Percentiles rank a stretch among this genome's conserved stretches.
phyloP scores from a whole-genome alignment of 169 alveolate genomes.

The Babesia ovata region DNA sequence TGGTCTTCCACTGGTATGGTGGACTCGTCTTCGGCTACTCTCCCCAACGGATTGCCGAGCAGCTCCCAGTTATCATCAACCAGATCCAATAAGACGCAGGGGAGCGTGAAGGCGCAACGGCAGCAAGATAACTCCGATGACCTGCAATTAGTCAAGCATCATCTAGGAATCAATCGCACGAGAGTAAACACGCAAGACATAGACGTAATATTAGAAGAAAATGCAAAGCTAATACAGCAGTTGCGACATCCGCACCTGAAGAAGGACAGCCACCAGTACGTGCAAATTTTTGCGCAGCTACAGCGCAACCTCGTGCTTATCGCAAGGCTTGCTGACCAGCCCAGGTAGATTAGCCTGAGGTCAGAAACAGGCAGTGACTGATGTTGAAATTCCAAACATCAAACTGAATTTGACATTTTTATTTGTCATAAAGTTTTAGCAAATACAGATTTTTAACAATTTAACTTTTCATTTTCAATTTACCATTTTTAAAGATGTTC shows the following conservation, averaged over 20 bases:
- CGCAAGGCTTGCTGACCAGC: slow-evolving; percentile 56
- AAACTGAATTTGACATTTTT: no score
- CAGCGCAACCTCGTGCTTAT: slow-evolving; percentile 36
- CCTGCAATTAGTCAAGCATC: background rate
- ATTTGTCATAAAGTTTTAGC: no score
- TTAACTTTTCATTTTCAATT: no score
- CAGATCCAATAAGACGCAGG: background rate
- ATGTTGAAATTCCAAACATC: no score
- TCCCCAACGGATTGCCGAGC: background rate
- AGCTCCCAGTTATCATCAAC: background rate
- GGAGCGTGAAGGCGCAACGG: background rate
- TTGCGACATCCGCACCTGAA: background rate
- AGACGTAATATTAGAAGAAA: slow-evolving; percentile 17
- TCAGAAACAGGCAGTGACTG: background rate
- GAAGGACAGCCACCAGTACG: slow-evolving; percentile 6
- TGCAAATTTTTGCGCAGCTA: slow-evolving; percentile 16
- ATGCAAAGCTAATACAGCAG: slow-evolving; percentile 13
- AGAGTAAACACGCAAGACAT: slow-evolving; percentile 4
- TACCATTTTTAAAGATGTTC: no score
- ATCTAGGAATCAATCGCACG: background rate
- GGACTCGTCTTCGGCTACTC: background rate
- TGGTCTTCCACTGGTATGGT: no score
- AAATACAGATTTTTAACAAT: no score
- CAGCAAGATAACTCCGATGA: slow-evolving; percentile 1
- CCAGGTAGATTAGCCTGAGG: slow-evolving; percentile 17